These are phyloP conservation scores for Gypsophila paniculata DNA, from an alignment of 179 eudicot species.

Conservation along the genomic window DNA sequence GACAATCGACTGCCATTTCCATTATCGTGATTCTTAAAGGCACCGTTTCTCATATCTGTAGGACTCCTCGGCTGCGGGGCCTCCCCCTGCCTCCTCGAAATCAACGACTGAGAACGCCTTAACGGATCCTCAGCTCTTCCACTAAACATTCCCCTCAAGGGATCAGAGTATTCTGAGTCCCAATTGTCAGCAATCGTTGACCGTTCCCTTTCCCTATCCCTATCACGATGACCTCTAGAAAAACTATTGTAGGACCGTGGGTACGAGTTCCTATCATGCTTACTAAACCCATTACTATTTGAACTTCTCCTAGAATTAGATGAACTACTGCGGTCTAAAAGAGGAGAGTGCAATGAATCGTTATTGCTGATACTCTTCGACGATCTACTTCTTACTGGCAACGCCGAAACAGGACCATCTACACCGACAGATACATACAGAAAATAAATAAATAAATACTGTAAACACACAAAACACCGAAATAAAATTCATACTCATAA, in stretches of 20 bases:
- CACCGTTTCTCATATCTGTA: slow-evolving; percentile 27
- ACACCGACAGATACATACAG: background rate
- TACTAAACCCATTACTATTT: slow-evolving; percentile 49
- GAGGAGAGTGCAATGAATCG: slow-evolving; percentile 38
- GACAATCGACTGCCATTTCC: slow-evolving; percentile 27
- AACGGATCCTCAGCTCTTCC: slow-evolving; percentile 48
- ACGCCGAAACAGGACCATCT: slow-evolving; percentile 39
- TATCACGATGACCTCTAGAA: slow-evolving; percentile 51
- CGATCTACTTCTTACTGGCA: slow-evolving; percentile 38
- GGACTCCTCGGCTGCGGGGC: slow-evolving; percentile 33
- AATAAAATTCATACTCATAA: background rate
- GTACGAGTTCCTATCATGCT: slow-evolving; percentile 35
- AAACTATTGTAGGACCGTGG: slow-evolving; percentile 51
- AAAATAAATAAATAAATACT: slow-evolving; percentile 7
- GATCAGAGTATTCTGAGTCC: slow-evolving; percentile 46
- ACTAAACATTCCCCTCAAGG: slow-evolving; percentile 33
- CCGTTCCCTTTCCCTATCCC: slow-evolving; percentile 48
- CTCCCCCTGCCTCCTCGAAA: slow-evolving; percentile 49
- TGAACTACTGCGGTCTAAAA: slow-evolving; percentile 50
- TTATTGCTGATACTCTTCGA: slow-evolving; percentile 31
- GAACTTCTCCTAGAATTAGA: slow-evolving; percentile 54
- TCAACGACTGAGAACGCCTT: slow-evolving; percentile 63
- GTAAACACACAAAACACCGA: background rate
- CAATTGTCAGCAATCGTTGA: slow-evolving; percentile 38
- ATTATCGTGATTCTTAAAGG: slow-evolving; percentile 28